Evolutionary conservation across 306 rosid species (phyloP), one percentile per base, ranked within the genome.

Genomic region (Trichosanthes cucumerina): DNA sequence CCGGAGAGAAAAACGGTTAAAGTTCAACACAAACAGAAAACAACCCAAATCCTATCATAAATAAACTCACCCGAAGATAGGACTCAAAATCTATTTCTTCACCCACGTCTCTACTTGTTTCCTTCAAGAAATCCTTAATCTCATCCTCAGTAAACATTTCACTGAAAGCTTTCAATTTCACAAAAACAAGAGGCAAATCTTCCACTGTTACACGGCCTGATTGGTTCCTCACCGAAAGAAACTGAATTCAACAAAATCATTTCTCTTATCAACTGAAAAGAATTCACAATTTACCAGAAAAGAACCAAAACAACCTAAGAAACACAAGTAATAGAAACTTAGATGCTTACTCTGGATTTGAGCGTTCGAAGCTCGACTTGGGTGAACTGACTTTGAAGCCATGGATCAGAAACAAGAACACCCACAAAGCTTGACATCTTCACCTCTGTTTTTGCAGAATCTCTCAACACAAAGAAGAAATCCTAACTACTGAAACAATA

Each of bases 281-380:
- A 34, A 58, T 77, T 44, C 9, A n/a, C 13, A 56, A 24, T 54
- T 65, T 16, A 72, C 82, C 80, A 77, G 15, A 78, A 53, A 21
- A 79, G 9, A 26, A 59, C 56, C 63, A 16, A 13, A 78, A 47
- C 34, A 47, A 78, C 34, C 9, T 4, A 3, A 47, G 46, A n/a
- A 78, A 11, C 49, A 11, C 46, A 23, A 57, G 36, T 3, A 60
- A 63, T 39, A 2, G 26, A 75, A 50, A 26, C 0, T n/a, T 23
- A 3, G 65, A 71, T 38, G 81, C 91, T 52, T 80, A 92, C 99
- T 79, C 85, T 96, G 56, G 98, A 88, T 88, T 96, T 96, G 84
- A 96, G 93, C 69, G 96, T 86, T 28, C 99, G 90, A 77, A 96
- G 97, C 85, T 92, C 99, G 79, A 96, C 99, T 92, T 96, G 99